phyloP scores from a whole-genome alignment of 371 early-diverging fungal genomes.

The Mortierella sp. region DNA sequence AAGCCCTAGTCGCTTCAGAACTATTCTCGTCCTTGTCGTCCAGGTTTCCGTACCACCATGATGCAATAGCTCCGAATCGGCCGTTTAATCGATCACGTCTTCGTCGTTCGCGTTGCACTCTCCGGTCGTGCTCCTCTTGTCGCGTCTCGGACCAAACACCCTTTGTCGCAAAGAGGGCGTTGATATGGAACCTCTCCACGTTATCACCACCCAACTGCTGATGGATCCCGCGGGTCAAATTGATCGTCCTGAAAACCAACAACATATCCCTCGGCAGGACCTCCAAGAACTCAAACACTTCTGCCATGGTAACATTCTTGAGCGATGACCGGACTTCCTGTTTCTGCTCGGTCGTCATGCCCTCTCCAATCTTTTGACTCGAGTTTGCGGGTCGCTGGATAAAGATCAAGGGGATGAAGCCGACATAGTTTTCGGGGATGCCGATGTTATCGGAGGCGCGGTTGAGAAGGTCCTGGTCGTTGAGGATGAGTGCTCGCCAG shows the following conservation, averaged over 20 bases:
- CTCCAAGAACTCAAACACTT: slow-evolving; percentile 61
- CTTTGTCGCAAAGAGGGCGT: slow-evolving; percentile 58
- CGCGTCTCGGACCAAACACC: slow-evolving; percentile 63
- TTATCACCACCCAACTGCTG: slow-evolving; percentile 61
- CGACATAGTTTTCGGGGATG: slow-evolving; percentile 48
- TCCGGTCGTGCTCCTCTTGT: slow-evolving; percentile 43
- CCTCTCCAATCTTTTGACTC: slow-evolving; percentile 55
- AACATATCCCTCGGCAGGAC: slow-evolving; percentile 62
- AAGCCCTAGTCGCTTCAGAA: slow-evolving; percentile 36
- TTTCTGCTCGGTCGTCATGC: slow-evolving; percentile 48
- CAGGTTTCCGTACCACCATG: slow-evolving; percentile 52
- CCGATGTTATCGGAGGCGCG: slow-evolving; percentile 43
- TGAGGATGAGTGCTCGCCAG: slow-evolving; percentile 73
- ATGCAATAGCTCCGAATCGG: slow-evolving; percentile 35
- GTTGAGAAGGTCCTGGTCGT: slow-evolving; percentile 39
- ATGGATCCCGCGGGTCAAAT: slow-evolving; percentile 61
- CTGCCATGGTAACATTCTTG: slow-evolving; percentile 58
- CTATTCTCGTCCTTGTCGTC: slow-evolving; percentile 48
- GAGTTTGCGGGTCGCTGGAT: slow-evolving; percentile 54
- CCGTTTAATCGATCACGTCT: slow-evolving; percentile 35
- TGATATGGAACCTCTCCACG: slow-evolving; percentile 60
- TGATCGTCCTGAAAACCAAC: slow-evolving; percentile 60
- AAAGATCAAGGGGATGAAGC: slow-evolving; percentile 56
- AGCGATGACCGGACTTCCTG: slow-evolving; percentile 40
- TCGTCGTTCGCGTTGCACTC: slow-evolving; percentile 31